These are phyloP conservation scores for Letharia lupina DNA, from an alignment of 495 filamentous ascomycete genomes.

Conservation along the genomic window DNA sequence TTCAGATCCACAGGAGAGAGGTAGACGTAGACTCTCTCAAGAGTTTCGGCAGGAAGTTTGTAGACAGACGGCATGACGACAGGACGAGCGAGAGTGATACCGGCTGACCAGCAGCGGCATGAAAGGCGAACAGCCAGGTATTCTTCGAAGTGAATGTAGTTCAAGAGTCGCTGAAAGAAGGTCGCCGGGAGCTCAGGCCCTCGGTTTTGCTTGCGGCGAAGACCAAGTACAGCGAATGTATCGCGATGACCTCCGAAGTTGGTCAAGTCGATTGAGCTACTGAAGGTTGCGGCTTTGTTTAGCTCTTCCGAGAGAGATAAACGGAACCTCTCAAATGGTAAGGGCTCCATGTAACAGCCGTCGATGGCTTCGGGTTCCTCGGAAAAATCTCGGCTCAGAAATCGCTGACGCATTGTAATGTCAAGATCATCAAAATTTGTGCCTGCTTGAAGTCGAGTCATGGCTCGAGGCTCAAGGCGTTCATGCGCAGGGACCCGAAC, in stretches of 20 bases:
- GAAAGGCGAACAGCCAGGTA: constrained; percentile 28
- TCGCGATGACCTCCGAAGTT: constrained; percentile 22
- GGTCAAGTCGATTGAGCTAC: constrained; percentile 16
- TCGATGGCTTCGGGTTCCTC: constrained; percentile 5
- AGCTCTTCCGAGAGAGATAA: constrained; percentile 22
- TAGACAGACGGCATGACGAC: constrained; percentile 29
- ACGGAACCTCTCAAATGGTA: constrained; percentile 16
- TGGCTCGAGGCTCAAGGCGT: neutral
- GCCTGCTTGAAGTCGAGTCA: constrained; percentile 1
- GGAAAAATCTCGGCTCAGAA: constrained; percentile 16
- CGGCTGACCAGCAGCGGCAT: constrained; percentile 29
- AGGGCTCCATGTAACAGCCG: constrained; percentile 7
- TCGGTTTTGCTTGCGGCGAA: constrained; percentile 8
- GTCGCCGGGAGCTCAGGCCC: constrained; percentile 12
- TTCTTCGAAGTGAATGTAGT: constrained; percentile 23
- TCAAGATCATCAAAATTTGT: constrained; percentile 5
- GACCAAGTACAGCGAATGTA: constrained; percentile 21
- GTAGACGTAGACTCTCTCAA: constrained; percentile 50
- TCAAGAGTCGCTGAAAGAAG: constrained; percentile 19
- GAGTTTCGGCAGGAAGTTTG: constrained; percentile 50
- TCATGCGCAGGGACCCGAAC: constrained; percentile 1
- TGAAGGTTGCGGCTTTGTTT: constrained; percentile 7
- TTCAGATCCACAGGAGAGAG: constrained; percentile 56
- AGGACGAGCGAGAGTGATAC: constrained; percentile 18
- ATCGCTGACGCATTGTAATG: neutral